Conservation (phyloP, 73 alveolate species). For the Tetrahymena thermophila region DNA sequence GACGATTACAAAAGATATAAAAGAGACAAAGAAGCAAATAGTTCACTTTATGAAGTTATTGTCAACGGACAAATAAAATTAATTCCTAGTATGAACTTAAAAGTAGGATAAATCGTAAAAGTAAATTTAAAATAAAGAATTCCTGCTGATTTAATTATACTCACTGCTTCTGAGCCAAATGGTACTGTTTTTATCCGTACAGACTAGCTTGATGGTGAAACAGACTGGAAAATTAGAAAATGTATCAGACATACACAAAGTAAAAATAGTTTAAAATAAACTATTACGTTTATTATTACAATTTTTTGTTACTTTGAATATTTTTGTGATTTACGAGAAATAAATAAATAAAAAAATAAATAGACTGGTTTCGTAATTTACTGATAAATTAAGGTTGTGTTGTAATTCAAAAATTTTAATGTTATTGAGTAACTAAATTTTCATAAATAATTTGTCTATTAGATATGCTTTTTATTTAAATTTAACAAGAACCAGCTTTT, state of each 20-base stretch:
- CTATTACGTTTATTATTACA: neutral
- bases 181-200: slow-evolving; percentile 33
- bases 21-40: slow-evolving; percentile 49
- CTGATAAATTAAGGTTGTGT: neutral
- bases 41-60: slow-evolving; percentile 33
- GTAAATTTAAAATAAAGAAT: slow-evolving; percentile 70
- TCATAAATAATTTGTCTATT: neutral
- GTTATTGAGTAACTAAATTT: neutral
- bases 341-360: too few relatives aligned
- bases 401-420: too few relatives aligned
- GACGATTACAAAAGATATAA: slow-evolving; percentile 66
- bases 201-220: slow-evolving; percentile 96
- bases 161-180: slow-evolving; percentile 12
- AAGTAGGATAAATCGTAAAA: slow-evolving; percentile 72
- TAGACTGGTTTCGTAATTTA: too few relatives aligned
- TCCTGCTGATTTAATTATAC: slow-evolving; percentile 80
- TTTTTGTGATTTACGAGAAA: too few relatives aligned
- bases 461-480: neutral
- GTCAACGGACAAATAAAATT: slow-evolving; percentile 36
- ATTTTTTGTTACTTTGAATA: neutral
- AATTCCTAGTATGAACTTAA: slow-evolving; percentile 23
- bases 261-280: neutral
- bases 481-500: neutral
- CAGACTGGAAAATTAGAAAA: slow-evolving; percentile 95
- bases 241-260: slow-evolving; percentile 52